These are phyloP conservation scores for Phytophthora pini DNA, from an alignment of 352 stramenopile genomes.

Conservation along the genomic window DNA sequence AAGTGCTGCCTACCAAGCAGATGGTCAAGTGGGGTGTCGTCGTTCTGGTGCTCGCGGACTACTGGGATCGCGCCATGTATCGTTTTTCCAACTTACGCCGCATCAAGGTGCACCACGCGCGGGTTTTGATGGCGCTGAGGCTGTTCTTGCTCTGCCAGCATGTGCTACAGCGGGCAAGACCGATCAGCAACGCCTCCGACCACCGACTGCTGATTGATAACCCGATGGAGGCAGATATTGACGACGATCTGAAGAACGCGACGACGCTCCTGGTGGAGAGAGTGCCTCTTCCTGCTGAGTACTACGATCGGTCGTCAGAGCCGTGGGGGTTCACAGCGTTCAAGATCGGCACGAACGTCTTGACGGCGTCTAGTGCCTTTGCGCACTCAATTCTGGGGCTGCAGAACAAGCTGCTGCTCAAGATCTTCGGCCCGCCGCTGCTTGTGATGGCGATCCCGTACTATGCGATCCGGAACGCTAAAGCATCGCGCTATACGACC, in stretches of 20 bases:
- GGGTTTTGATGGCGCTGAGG: constrained; percentile 84
- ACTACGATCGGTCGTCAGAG: constrained; percentile 86
- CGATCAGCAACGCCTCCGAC: constrained; percentile 74
- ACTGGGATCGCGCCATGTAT: constrained; percentile 83
- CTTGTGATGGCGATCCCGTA: constrained; percentile 81
- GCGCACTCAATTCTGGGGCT: constrained; percentile 72
- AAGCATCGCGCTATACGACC: constrained; percentile 76
- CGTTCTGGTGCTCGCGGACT: constrained; percentile 62
- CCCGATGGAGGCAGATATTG: constrained; percentile 87
- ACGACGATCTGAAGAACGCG: constrained; percentile 89
- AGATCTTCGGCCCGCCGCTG: constrained; percentile 61
- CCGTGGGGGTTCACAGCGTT: constrained; percentile 81
- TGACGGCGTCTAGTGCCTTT: constrained; percentile 81
- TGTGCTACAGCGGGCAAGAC: constrained; percentile 78
- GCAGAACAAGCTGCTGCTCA: constrained; percentile 71
- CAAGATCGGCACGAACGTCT: constrained; percentile 83
- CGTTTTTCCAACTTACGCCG: constrained; percentile 84
- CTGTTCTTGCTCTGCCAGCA: constrained; percentile 86
- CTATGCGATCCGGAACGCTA: constrained; percentile 78
- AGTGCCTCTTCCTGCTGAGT: constrained; percentile 83
- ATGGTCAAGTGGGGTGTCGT: constrained; percentile 70
- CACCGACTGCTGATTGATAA: constrained; percentile 84
- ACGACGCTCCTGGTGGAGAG: constrained; percentile 80
- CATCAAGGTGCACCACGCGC: constrained; percentile 87
- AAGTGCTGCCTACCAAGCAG: constrained; percentile 69